Evolutionary conservation across 495 filamentous ascomycete genomes (phyloP), one percentile per base, ranked within the genome.

Genomic region (Glonium stellatum): DNA sequence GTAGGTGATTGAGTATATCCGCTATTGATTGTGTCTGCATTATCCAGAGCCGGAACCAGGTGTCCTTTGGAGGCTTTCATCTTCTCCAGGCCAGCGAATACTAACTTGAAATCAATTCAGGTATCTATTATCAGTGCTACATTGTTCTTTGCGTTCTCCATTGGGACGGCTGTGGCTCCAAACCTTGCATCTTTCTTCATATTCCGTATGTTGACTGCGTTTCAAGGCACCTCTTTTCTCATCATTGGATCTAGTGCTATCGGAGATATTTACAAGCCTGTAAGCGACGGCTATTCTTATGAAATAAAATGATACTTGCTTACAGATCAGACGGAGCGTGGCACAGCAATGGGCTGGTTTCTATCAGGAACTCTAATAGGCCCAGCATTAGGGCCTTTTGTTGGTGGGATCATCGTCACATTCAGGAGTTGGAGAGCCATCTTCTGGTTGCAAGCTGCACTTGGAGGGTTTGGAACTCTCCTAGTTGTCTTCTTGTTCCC

Each of bases 151-250:
- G 77, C 71, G 2, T 84, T 85, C 59, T 85, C 81, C 39, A 77
- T 87, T 55, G 86, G 83, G 34, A 87, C 84, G 4, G 84, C 86
- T 0, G 72, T 88, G 3, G 75, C 85, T 12, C 85, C 87, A 10
- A 86, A 86, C 64, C 74, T 89, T 5, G 78, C 77, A 0, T 72
- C 81, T 2, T 89, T 86, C 69, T 88, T 85, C 60, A 75, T 88
- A 25, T 88, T 90, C 68, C 82, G 87, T 0, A 74, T 84, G 53
- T 73, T 89, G 25, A 86, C 84, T 6, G 86, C 85, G 1, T 87
- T 86, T 61, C 82, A 87, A 73, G 86, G 87, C 18, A 90, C 86
- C 0, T 80, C 82, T 0, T 88, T 88, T 66, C 74, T 87, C 47
- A 78, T 83, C 1, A 77, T 87, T 47, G 86, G 85, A 4, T 81